phyloP scores from a whole-genome alignment of 1,284 basidiomycete genomes.

The Melampsora abietis-canadensis region DNA sequence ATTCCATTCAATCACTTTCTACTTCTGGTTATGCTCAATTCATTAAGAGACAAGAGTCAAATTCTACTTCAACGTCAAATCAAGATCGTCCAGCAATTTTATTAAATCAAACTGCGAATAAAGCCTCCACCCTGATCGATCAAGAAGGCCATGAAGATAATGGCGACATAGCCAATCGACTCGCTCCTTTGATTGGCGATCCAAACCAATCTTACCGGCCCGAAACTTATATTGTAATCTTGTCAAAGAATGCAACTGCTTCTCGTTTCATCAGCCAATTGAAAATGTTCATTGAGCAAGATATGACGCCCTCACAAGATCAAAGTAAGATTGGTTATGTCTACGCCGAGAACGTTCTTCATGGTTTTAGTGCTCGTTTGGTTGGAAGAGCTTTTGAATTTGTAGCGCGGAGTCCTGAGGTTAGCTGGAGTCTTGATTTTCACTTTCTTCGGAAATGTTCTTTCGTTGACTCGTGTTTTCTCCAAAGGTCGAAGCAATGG shows the following conservation, averaged over 20 bases:
- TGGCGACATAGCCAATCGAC: background rate
- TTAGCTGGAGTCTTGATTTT: background rate
- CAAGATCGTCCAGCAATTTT: background rate
- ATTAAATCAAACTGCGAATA: background rate
- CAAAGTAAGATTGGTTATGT: slow-evolving; percentile 31
- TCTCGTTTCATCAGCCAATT: background rate
- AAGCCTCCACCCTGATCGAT: no score
- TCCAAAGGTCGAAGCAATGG: slow-evolving; percentile 26
- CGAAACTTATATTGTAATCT: background rate
- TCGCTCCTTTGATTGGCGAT: background rate
- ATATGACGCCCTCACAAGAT: background rate
- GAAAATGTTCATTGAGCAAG: background rate
- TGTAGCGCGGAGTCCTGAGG: slow-evolving; percentile 10
- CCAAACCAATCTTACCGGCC: background rate
- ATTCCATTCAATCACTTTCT: background rate
- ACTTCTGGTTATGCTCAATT: background rate
- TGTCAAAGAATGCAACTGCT: background rate
- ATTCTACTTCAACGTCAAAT: background rate
- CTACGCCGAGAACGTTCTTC: slow-evolving; percentile 5
- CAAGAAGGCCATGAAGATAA: background rate
- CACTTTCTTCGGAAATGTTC: background rate
- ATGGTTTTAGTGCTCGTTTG: slow-evolving; percentile 37
- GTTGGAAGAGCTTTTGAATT: slow-evolving; percentile 18
- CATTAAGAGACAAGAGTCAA: background rate
- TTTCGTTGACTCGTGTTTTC: background rate